Conservation (phyloP, 306 rosid species). For the Adenanthera pavonina region DNA sequence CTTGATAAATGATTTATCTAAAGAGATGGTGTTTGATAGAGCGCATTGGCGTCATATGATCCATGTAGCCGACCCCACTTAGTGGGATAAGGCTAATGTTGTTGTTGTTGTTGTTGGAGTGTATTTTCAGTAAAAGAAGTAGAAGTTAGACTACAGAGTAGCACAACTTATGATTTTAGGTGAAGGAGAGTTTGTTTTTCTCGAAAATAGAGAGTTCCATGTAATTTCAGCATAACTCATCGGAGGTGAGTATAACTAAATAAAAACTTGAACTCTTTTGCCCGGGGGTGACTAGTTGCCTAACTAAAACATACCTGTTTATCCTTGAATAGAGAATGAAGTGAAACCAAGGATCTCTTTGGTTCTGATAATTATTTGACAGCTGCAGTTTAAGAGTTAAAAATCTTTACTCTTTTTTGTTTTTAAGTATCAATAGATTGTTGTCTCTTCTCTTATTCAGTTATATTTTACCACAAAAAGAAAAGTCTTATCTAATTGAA, state of each 20-base stretch:
- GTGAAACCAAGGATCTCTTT: background rate
- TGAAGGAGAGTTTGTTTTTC: too few relatives aligned
- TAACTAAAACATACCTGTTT: background rate
- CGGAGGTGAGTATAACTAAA: background rate
- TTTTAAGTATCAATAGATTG: background rate
- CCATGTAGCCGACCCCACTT: too few relatives aligned
- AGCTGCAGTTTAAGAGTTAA: background rate
- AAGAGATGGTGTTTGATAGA: too few relatives aligned
- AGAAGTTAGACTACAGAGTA: too few relatives aligned
- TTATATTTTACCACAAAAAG: constrained; percentile 6
- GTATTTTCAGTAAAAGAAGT: too few relatives aligned
- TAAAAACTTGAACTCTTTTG: background rate
- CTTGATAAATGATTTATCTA: too few relatives aligned
- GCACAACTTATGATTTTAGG: too few relatives aligned
- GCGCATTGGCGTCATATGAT: too few relatives aligned
- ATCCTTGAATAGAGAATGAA: constrained; percentile 14
- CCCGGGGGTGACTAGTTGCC: background rate
- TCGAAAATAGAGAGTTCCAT: too few relatives aligned
- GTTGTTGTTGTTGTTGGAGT: too few relatives aligned
- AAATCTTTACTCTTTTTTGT: background rate
- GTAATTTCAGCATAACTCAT: too few relatives aligned
- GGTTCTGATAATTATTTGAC: background rate
- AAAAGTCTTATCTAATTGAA: background rate
- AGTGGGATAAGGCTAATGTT: too few relatives aligned
- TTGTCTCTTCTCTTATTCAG: constrained; percentile 19